These are phyloP conservation scores for Linderniella brevidens DNA, from an alignment of 257 asterid species.

Conservation along the genomic window DNA sequence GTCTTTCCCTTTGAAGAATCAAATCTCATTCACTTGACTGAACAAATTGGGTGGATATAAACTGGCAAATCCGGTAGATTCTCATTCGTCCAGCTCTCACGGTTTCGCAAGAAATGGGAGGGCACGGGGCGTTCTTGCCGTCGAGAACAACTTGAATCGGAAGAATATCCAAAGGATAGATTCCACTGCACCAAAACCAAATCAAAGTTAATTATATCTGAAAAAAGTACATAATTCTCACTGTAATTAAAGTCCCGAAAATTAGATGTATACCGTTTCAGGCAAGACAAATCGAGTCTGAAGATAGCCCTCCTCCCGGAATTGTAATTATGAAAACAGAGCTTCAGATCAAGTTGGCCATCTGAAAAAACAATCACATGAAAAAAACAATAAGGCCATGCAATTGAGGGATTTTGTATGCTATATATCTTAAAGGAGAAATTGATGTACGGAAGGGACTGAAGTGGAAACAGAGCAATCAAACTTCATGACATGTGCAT, in stretches of 20 bases:
- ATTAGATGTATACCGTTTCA: constrained; percentile 45
- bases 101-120: too few species aligned
- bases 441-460: neutral
- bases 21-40: too few species aligned
- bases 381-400: constrained; percentile 4
- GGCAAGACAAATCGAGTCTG: constrained; percentile 65
- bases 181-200: constrained; percentile 42
- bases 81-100: too few species aligned
- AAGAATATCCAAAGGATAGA: constrained; percentile 59
- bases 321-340: constrained; percentile 35
- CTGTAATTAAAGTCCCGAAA: constrained; percentile 7
- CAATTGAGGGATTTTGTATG: constrained; percentile 5
- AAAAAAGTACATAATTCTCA: neutral
- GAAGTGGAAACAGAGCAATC: constrained; percentile 4
- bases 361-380: constrained; percentile 34
- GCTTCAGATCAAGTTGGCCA: constrained; percentile 46
- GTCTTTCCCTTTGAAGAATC: too few species aligned
- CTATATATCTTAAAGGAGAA: too few species aligned
- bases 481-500: too few species aligned
- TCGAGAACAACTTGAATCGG: constrained; percentile 25
- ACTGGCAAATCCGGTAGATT: too few species aligned
- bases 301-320: constrained; percentile 42
- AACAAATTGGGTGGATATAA: too few species aligned
- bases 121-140: too few species aligned
- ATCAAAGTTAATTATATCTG: constrained; percentile 3